These are phyloP conservation scores for Piromyces sp. DNA, from an alignment of 192 early-diverging fungal species.

Conservation along the genomic window DNA sequence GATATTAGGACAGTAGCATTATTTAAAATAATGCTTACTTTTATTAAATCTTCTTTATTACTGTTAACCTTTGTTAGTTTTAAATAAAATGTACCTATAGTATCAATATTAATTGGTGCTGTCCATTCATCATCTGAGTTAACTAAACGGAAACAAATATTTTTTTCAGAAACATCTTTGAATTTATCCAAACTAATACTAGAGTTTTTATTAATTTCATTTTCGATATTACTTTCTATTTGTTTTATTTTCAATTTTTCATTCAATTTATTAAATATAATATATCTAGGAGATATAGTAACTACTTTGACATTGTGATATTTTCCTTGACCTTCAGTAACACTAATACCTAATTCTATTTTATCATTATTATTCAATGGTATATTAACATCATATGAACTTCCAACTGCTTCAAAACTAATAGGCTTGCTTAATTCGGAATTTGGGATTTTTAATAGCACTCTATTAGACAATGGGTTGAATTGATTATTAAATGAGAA, in stretches of 20 bases:
- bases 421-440: slow-evolving; percentile 76
- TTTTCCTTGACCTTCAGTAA: slow-evolving; percentile 79
- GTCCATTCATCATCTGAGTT: slow-evolving; percentile 22
- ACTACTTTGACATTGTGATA: neutral
- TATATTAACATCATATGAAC: slow-evolving; percentile 57
- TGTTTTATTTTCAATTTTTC: neutral
- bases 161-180: neutral
- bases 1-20: slow-evolving; percentile 82
- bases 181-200: neutral
- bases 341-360: slow-evolving; percentile 61
- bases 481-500: slow-evolving; percentile 9
- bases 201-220: neutral
- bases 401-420: slow-evolving; percentile 92
- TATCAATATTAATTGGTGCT: slow-evolving; percentile 67
- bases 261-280: neutral
- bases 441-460: slow-evolving; percentile 49
- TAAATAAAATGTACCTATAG: slow-evolving; percentile 71
- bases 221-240: neutral
- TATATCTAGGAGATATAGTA: neutral
- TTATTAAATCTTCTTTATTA: slow-evolving; percentile 44
- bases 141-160: neutral
- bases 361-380: slow-evolving; percentile 33
- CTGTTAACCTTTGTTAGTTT: slow-evolving; percentile 45
- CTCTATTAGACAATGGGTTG: slow-evolving; percentile 62
- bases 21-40: slow-evolving; percentile 67